Evolutionary conservation across 2,329 filamentous ascomycete genomes (phyloP).

Genomic region (Aspergillus persii): DNA sequence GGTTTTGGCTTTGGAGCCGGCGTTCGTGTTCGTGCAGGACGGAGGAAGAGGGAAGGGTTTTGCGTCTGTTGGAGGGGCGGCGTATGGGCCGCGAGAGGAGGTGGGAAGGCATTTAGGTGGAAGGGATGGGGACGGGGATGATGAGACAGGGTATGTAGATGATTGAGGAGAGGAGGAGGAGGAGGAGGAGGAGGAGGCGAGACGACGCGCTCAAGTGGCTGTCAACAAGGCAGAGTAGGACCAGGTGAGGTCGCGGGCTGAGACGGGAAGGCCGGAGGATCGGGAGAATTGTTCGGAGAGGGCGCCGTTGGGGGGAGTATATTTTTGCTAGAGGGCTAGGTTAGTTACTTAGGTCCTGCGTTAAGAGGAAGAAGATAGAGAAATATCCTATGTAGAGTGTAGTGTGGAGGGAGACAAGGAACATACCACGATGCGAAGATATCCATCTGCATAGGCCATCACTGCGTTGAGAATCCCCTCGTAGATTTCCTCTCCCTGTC

Average conservation of each 20-base stretch:
- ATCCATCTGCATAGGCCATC: conserved; percentile 61
- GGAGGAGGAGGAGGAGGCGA: conserved; percentile 34
- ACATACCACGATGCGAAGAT: conserved; percentile 46
- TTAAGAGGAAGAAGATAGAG: not conserved
- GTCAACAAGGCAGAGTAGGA: conserved; percentile 45
- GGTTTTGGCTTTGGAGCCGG: conserved; percentile 40
- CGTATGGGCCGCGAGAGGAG: conserved; percentile 33
- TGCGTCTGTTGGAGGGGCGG: conserved; percentile 15
- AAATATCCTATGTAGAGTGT: not conserved
- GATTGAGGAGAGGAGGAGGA: conserved; percentile 11
- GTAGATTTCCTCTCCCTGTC: conserved; percentile 46
- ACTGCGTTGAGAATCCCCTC: conserved; percentile 58
- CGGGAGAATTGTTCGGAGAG: conserved; percentile 44
- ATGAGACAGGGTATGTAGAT: not conserved
- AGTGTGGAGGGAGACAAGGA: not conserved
- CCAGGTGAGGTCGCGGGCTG: conserved; percentile 46
- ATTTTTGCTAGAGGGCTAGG: conserved; percentile 18
- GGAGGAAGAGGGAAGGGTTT: not conserved
- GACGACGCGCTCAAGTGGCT: conserved; percentile 29
- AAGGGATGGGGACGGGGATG: conserved; percentile 23
- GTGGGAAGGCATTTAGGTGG: conserved; percentile 30
- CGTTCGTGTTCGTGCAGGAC: not conserved
- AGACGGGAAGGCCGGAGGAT: conserved; percentile 33
- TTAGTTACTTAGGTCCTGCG: not conserved
- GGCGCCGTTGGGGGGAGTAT: conserved; percentile 29